Conservation (phyloP, 2,329 filamentous ascomycete species). For the Pestalotiopsis sp. region DNA sequence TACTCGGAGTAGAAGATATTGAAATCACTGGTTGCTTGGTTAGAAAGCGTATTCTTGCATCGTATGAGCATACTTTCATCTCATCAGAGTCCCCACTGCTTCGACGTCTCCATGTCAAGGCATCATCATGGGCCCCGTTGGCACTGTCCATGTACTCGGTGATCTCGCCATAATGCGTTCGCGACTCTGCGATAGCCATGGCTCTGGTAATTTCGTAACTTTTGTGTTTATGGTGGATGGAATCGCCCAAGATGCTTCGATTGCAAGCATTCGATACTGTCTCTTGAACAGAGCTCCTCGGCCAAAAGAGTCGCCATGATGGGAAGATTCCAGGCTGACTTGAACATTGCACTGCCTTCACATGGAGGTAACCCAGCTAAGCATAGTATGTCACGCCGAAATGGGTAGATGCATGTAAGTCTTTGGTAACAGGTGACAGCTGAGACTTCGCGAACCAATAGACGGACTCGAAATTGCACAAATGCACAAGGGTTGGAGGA, state of each 20-base stretch:
- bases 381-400: too few relatives aligned
- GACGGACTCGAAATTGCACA: neutral
- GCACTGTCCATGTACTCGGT: neutral
- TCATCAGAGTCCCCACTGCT: constrained; percentile 1
- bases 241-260: neutral
- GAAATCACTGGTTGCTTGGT: neutral
- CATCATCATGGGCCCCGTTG: neutral
- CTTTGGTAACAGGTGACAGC: neutral
- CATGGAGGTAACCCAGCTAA: too few relatives aligned
- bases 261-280: too few relatives aligned
- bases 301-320: too few relatives aligned
- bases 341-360: too few relatives aligned
- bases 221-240: neutral
- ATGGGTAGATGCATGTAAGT: neutral
- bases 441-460: neutral
- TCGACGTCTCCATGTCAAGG: neutral
- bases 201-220: neutral
- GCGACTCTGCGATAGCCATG: neutral
- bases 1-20: constrained; percentile 5
- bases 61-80: neutral
- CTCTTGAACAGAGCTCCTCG: too few relatives aligned
- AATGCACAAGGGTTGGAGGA: neutral
- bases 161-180: neutral
- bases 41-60: neutral
- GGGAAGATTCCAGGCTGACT: too few relatives aligned